phyloP scores from a whole-genome alignment of 768 basidiomycete species.

The Piloderma croceum region DNA sequence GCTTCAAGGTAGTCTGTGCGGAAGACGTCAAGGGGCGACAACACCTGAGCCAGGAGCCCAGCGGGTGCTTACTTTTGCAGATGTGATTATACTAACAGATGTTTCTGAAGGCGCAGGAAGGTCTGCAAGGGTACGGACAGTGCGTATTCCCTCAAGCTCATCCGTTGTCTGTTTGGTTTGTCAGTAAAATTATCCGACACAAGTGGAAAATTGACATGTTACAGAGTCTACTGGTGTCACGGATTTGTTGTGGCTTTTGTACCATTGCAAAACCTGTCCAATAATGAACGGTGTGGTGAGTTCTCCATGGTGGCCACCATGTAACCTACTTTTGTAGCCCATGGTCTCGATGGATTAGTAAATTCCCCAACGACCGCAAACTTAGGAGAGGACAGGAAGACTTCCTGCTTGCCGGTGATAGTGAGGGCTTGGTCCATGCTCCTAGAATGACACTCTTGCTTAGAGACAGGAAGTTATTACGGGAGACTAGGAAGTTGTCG shows the following conservation, averaged over 20 bases:
- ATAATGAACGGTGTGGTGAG: too few species aligned
- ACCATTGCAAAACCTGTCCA: slow-evolving; percentile 79
- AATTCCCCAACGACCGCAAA: slow-evolving; percentile 84
- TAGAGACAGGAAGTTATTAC: too few species aligned
- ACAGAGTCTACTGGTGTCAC: slow-evolving; percentile 78
- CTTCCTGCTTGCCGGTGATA: too few species aligned
- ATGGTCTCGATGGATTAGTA: slow-evolving; percentile 69
- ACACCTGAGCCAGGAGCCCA: not conserved
- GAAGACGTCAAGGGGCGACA: not conserved
- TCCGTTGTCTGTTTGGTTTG: slow-evolving; percentile 52
- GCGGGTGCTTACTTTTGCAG: slow-evolving; percentile 48
- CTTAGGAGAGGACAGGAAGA: slow-evolving; percentile 55
- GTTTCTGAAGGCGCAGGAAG: slow-evolving; percentile 60
- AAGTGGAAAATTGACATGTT: slow-evolving; percentile 4
- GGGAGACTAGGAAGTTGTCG: too few species aligned
- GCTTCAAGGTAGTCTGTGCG: slow-evolving; percentile 57
- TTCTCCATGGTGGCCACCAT: too few species aligned
- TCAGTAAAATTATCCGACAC: slow-evolving; percentile 4
- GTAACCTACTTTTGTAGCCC: too few species aligned
- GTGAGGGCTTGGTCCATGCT: too few species aligned
- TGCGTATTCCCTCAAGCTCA: slow-evolving; percentile 60
- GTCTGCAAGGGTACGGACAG: slow-evolving; percentile 49
- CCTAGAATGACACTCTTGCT: too few species aligned
- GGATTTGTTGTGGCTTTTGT: slow-evolving; percentile 47
- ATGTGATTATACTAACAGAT: slow-evolving; percentile 74